Evolutionary conservation across 2,329 filamentous ascomycete genomes (phyloP).

Genomic region (Fusarium mexicanum): DNA sequence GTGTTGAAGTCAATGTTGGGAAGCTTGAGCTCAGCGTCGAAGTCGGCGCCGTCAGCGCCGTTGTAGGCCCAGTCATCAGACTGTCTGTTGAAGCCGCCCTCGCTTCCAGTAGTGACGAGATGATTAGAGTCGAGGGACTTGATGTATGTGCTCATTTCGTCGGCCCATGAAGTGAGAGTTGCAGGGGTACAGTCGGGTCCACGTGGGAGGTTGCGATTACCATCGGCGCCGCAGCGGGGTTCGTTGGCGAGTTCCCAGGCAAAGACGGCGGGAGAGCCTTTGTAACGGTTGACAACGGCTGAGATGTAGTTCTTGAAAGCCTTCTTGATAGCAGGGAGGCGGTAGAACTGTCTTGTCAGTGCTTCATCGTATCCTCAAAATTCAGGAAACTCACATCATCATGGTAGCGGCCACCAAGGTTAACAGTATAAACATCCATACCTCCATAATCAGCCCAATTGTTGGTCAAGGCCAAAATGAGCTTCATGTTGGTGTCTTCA

Average conservation of each 20-base stretch:
- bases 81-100: constrained; percentile 65
- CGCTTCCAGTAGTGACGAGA: constrained; percentile 64
- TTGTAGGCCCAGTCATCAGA: constrained; percentile 58
- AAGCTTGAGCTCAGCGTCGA: constrained; percentile 58
- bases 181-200: constrained; percentile 53
- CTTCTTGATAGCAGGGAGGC: constrained; percentile 59
- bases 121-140: constrained; percentile 62
- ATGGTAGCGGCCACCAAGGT: constrained; percentile 61
- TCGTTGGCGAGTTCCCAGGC: constrained; percentile 77
- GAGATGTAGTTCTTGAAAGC: constrained; percentile 68
- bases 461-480: constrained; percentile 64
- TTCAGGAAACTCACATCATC: constrained; percentile 25
- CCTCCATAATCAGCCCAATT: constrained; percentile 69
- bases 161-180: constrained; percentile 58
- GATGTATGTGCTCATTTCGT: constrained; percentile 64
- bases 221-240: constrained; percentile 59
- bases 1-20: constrained; percentile 63
- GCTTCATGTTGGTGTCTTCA: constrained; percentile 59
- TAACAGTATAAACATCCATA: constrained; percentile 68
- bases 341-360: constrained; percentile 54
- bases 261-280: constrained; percentile 66
- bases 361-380: no score
- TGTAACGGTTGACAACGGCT: constrained; percentile 68
- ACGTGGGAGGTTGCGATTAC: constrained; percentile 55
- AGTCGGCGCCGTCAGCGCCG: constrained; percentile 62